Conservation (phyloP, 495 filamentous ascomycete genomes). For the Neurospora sp. region DNA sequence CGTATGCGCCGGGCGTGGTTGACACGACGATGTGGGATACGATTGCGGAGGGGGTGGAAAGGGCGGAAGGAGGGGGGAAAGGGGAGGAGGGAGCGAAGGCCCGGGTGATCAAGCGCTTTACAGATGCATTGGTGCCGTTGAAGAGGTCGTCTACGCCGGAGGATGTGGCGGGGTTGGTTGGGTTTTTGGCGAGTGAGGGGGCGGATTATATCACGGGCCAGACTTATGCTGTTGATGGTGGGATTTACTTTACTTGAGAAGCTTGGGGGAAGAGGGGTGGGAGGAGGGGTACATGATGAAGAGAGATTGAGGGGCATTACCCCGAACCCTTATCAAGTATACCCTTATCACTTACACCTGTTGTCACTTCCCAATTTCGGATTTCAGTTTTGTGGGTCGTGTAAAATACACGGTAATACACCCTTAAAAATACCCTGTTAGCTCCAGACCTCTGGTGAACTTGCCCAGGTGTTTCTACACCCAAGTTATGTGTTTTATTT, state of each 20-base stretch:
- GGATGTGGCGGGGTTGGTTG: conserved; percentile 48
- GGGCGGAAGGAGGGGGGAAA: too few species aligned
- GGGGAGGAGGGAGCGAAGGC: conserved; percentile 35
- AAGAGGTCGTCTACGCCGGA: conserved; percentile 44
- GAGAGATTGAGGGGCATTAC: not conserved
- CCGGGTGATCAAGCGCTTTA: conserved; percentile 39
- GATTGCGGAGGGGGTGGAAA: conserved; percentile 37
- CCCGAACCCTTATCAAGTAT: not conserved
- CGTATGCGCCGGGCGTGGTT: conserved; percentile 54
- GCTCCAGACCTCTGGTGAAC: too few species aligned
- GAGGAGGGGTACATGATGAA: too few species aligned
- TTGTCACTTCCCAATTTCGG: not conserved
- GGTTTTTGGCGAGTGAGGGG: conserved; percentile 44
- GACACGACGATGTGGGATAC: conserved; percentile 52
- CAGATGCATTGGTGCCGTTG: conserved; percentile 37
- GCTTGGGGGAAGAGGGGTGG: not conserved
- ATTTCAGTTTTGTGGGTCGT: not conserved
- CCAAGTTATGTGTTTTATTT: too few species aligned
- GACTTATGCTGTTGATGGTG: conserved; percentile 53
- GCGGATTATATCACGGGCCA: conserved; percentile 54
- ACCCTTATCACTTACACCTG: not conserved
- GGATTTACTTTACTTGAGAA: conserved; percentile 37
- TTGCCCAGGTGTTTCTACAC: too few species aligned
- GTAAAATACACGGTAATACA: too few species aligned
- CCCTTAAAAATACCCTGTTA: too few species aligned